phyloP scores from a whole-genome alignment of 371 early-diverging fungal genomes.

The Mucor sp. region DNA sequence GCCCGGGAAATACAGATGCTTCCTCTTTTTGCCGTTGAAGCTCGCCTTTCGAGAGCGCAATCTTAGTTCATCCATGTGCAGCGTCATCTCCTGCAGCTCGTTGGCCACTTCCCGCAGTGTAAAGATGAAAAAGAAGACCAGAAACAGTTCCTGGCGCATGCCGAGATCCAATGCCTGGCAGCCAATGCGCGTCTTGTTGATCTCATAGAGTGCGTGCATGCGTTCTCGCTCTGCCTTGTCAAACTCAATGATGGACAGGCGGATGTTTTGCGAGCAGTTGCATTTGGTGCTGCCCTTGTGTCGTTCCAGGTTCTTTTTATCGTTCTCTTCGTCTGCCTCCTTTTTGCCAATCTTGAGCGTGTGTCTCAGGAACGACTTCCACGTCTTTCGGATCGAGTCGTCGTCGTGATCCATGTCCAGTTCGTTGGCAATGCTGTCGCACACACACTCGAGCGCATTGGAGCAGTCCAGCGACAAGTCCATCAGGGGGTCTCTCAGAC shows the following conservation, averaged over 20 bases:
- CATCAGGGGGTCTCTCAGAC: conserved; percentile 58
- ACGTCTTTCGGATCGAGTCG: conserved; percentile 39
- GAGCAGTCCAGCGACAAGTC: conserved; percentile 52
- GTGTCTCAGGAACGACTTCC: conserved; percentile 38
- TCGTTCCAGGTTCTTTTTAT: conserved; percentile 11
- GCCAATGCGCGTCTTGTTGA: conserved; percentile 38
- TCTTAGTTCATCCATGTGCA: conserved; percentile 43
- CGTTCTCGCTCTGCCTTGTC: conserved; percentile 50
- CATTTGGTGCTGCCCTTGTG: conserved; percentile 24
- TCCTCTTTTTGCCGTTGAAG: conserved; percentile 34
- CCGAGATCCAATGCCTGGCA: conserved; percentile 50
- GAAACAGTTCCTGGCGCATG: conserved; percentile 60
- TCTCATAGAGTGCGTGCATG: conserved; percentile 42
- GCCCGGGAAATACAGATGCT: conserved; percentile 58
- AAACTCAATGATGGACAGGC: conserved; percentile 38
- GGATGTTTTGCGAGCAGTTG: conserved; percentile 34
- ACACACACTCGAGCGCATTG: conserved; percentile 49
- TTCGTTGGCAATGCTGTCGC: conserved; percentile 44
- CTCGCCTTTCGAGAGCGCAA: conserved; percentile 26
- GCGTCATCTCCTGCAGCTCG: conserved; percentile 50
- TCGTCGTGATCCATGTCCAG: conserved; percentile 53
- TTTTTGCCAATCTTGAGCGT: conserved; percentile 25
- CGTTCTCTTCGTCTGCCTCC: neutral
- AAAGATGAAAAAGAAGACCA: conserved; percentile 68
- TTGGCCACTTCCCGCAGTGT: conserved; percentile 63